Evolutionary conservation across 2,329 filamentous ascomycete species (phyloP), one percentile per base, ranked within the genome.

Genomic region (Knufia fluminis): DNA sequence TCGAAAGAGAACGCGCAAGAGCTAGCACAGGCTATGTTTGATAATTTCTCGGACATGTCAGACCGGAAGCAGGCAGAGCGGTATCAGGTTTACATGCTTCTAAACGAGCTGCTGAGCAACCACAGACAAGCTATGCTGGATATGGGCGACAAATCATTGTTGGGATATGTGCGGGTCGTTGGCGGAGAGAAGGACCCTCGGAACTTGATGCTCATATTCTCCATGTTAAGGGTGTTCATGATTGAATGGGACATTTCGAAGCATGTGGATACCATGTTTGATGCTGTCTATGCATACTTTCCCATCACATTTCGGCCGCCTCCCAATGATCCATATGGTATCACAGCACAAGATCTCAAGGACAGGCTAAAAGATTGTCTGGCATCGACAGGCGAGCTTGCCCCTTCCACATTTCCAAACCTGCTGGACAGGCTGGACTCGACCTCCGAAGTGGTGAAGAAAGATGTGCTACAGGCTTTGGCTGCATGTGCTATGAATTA

Each of bases 251-350:
- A 79, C 55, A 76, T 84, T 51, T 71, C 73, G 2, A 71, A 71
- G 33, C 72, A 82, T 62, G 75, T 75, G 17, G 78, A 83, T 71
- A 60, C 65, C 24, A 69, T 84, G 39, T 85, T 85, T 60, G 82
- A 85, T 55, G 74, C 80, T 2, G 80, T 82, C 16, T 85, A 83
- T 64, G 83, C 83, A 58, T 85, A 85, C 62, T 85, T 85, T 60
- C 81, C 81, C 0, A 84, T 85, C 56, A 84, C 81, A 0, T 85
- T 85, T 64, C 75, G 78, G 58, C 80, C 81, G 9, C 82, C 81
- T 1, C 81, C 80, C 9, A 80, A 83, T 55, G 81, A 85, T 59
- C 80, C 80, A 1, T 85, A 83, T 53, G 78, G 79, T 1, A 83
- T 85, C 53, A 84, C 81, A 1, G 78, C 81, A 1, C 80, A 84